A percentile compares a stretch with the other conserved stretches of the same genome.
These are phyloP conservation scores for Nannizzia gypsea DNA, from an alignment of 2,329 filamentous ascomycete species.

Conservation along the genomic window DNA sequence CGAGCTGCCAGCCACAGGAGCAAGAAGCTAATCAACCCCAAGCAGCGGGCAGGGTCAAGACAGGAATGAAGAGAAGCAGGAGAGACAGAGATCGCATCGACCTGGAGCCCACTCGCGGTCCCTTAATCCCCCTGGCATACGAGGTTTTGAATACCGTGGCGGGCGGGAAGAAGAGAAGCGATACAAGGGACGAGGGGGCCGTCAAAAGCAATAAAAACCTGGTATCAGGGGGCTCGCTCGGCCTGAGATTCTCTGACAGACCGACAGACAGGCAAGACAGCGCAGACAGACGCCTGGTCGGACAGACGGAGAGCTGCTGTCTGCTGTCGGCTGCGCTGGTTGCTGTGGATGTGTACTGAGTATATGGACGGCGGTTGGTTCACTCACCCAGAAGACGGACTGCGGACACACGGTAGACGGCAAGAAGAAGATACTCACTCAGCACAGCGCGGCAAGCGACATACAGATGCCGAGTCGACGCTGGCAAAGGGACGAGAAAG, in stretches of 20 bases:
- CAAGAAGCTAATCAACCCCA: not conserved
- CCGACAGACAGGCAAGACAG: not conserved
- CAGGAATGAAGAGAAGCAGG: not conserved
- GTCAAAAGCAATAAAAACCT: not conserved
- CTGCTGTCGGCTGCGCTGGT: not conserved
- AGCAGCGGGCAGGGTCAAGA: not conserved
- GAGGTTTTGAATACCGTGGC: not conserved
- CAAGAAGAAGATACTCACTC: not conserved
- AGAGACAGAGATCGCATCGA: not conserved
- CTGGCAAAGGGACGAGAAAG: not conserved
- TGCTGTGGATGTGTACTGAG: not conserved
- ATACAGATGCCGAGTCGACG: not conserved
- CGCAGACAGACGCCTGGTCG: not conserved
- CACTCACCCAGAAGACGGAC: not conserved
- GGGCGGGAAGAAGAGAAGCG: not conserved
- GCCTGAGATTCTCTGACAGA: not conserved
- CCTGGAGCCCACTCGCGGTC: not conserved
- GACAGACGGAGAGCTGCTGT: not conserved
- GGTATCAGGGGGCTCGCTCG: not conserved
- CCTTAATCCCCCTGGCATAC: slow-evolving; percentile 2
- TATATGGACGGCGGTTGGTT: not conserved
- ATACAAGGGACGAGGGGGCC: not conserved
- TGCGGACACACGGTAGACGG: too few relatives aligned
- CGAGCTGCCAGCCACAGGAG: too few relatives aligned
- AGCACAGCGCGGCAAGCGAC: not conserved